Percentiles rank a stretch among this genome's conserved stretches.
Evolutionary conservation across 2,329 filamentous ascomycete genomes (phyloP).

Genomic region (Venturiaceae sp.): DNA sequence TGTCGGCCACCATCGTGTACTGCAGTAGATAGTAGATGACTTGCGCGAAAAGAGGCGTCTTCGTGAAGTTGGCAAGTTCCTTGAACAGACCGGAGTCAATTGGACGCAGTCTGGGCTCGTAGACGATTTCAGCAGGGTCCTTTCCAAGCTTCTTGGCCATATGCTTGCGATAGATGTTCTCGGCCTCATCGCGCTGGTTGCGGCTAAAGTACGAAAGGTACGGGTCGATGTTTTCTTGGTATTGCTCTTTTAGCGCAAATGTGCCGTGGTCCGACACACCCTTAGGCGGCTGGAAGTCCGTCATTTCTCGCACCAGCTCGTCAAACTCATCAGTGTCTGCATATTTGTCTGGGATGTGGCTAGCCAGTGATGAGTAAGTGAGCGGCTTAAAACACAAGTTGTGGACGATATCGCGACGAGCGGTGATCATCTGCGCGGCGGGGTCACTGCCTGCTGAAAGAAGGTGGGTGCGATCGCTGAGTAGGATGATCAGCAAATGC

Average conservation of each 20-base stretch:
- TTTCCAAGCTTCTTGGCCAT: constrained; percentile 83
- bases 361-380: constrained; percentile 84
- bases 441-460: constrained; percentile 57
- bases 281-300: constrained; percentile 81
- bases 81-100: constrained; percentile 72
- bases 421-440: constrained; percentile 56
- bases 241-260: constrained; percentile 83
- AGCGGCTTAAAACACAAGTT: constrained; percentile 93
- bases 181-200: constrained; percentile 92
- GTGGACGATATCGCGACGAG: constrained; percentile 85
- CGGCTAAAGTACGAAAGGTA: constrained; percentile 95
- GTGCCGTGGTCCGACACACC: constrained; percentile 87
- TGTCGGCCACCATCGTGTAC: constrained; percentile 63
- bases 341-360: constrained; percentile 78
- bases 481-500: constrained; percentile 79
- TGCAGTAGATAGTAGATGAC: constrained; percentile 81
- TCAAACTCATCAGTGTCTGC: constrained; percentile 86
- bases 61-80: constrained; percentile 68
- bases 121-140: constrained; percentile 72
- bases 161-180: constrained; percentile 77
- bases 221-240: constrained; percentile 81
- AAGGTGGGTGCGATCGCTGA: constrained; percentile 80
- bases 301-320: constrained; percentile 74
- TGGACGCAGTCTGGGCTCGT: constrained; percentile 72
- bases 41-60: constrained; percentile 77